These are phyloP conservation scores for Neofusicoccum ribis DNA, from an alignment of 2,329 filamentous ascomycete genomes.

Conservation along the genomic window DNA sequence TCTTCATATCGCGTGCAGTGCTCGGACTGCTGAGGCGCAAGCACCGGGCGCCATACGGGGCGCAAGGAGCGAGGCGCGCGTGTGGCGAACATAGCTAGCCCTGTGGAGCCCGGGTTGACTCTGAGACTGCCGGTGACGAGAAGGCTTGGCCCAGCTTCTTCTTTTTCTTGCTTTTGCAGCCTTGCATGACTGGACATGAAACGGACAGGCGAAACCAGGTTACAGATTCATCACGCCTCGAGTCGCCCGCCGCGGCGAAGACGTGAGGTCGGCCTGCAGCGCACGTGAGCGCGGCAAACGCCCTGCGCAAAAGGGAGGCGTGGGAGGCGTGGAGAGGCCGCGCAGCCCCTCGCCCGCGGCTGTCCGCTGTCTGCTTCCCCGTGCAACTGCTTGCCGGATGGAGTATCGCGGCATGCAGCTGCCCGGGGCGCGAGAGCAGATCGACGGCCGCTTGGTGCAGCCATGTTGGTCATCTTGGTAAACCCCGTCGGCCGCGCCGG, in stretches of 20 bases:
- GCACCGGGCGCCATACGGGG: constrained; percentile 10
- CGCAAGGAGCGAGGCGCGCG: constrained; percentile 9
- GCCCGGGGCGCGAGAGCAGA: constrained; percentile 5
- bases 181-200: constrained; percentile 18
- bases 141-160: constrained; percentile 10
- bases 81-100: constrained; percentile 13
- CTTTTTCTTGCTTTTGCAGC: constrained; percentile 12
- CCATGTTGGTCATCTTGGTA: not conserved
- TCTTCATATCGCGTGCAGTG: constrained; percentile 7
- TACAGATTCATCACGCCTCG: constrained; percentile 14
- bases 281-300: not conserved
- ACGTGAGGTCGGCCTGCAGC: not conserved
- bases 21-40: constrained; percentile 1
- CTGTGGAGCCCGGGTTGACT: constrained; percentile 6
- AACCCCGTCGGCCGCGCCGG: not conserved
- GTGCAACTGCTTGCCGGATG: constrained; percentile 4
- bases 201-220: constrained; percentile 15
- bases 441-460: not conserved
- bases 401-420: constrained; percentile 8
- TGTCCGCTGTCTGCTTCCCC: not conserved
- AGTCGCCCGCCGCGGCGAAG: not conserved
- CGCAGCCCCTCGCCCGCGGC: constrained; percentile 11
- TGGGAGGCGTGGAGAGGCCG: not conserved
- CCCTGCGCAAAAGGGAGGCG: not conserved
- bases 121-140: constrained; percentile 16